Percentiles rank a stretch among this genome's conserved stretches.
Conservation (phyloP, 176 grass and related monocot genomes). For the Musa schizocarpa region DNA sequence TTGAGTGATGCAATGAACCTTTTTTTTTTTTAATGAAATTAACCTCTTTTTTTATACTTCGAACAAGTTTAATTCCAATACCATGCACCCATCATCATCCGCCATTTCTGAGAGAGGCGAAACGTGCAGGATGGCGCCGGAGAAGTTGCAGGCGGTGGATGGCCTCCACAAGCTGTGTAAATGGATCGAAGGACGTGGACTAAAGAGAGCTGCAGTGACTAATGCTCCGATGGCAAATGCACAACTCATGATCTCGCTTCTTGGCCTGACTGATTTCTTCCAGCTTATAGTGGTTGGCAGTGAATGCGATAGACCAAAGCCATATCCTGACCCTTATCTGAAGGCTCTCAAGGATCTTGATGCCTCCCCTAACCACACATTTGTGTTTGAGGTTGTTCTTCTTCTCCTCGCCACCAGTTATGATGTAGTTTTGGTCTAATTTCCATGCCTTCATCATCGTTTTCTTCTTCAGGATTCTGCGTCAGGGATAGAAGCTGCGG, state of each 20-base stretch:
- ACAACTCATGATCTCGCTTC: constrained; percentile 52
- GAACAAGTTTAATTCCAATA: too few species aligned
- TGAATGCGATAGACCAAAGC: constrained; percentile 70
- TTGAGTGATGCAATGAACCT: too few species aligned
- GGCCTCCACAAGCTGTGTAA: constrained; percentile 51
- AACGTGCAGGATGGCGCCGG: constrained; percentile 33
- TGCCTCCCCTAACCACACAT: constrained; percentile 47
- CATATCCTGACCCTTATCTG: constrained; percentile 63
- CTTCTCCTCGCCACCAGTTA: background rate
- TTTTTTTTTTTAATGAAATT: too few species aligned
- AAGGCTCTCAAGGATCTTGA: constrained; percentile 53
- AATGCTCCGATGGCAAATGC: constrained; percentile 66
- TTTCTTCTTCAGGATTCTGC: constrained; percentile 46
- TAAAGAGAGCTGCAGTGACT: constrained; percentile 65
- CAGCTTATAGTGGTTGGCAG: constrained; percentile 47
- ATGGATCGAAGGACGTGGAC: constrained; percentile 37
- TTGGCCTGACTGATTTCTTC: constrained; percentile 62
- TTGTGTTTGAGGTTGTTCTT: constrained; percentile 69
- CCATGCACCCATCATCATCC: too few species aligned
- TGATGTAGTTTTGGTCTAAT: background rate
- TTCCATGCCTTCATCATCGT: background rate
- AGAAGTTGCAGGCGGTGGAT: constrained; percentile 37
- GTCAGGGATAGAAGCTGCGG: constrained; percentile 59
- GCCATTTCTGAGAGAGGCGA: too few species aligned
- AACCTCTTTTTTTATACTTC: too few species aligned